These are phyloP conservation scores for Hibiscus trionum DNA, from an alignment of 345 rosid genomes.

Conservation along the genomic window DNA sequence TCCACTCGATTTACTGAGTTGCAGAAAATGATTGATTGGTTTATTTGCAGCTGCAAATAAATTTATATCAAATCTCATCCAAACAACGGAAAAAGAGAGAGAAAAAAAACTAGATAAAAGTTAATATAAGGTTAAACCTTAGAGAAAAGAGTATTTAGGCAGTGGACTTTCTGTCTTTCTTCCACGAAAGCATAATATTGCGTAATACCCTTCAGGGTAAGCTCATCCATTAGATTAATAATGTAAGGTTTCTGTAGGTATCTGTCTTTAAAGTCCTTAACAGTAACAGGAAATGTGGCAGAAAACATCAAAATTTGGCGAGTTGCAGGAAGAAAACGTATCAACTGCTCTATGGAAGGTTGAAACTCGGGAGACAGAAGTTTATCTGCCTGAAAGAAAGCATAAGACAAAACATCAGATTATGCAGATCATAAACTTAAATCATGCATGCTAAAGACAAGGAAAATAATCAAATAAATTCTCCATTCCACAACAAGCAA, in stretches of 20 bases:
- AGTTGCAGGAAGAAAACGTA: slow-evolving; percentile 67
- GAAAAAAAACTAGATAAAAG: background rate
- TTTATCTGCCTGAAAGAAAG: slow-evolving; percentile 83
- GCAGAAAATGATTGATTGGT: slow-evolving; percentile 97
- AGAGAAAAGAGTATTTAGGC: slow-evolving; percentile 96
- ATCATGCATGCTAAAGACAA: background rate
- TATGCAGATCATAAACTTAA: background rate
- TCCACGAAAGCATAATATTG: slow-evolving; percentile 98
- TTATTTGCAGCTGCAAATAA: slow-evolving; percentile 84
- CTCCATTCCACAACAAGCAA: background rate
- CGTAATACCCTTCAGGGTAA: slow-evolving; percentile 92
- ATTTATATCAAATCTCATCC: slow-evolving; percentile 11
- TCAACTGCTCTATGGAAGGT: slow-evolving; percentile 90
- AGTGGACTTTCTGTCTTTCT: slow-evolving; percentile 99
- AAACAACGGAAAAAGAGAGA: background rate
- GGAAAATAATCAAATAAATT: background rate
- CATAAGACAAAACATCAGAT: slow-evolving; percentile 31
- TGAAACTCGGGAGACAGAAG: slow-evolving; percentile 97
- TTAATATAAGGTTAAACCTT: slow-evolving; percentile 47
- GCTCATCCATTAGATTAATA: slow-evolving; percentile 99
- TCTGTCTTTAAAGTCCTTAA: slow-evolving; percentile 94
- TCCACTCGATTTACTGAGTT: slow-evolving; percentile 98
- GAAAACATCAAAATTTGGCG: slow-evolving; percentile 97
- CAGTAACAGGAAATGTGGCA: slow-evolving; percentile 97
- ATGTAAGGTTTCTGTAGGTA: slow-evolving; percentile 74